Conservation (phyloP, 140 eudicot genomes). For the Bidens hawaiensis region DNA sequence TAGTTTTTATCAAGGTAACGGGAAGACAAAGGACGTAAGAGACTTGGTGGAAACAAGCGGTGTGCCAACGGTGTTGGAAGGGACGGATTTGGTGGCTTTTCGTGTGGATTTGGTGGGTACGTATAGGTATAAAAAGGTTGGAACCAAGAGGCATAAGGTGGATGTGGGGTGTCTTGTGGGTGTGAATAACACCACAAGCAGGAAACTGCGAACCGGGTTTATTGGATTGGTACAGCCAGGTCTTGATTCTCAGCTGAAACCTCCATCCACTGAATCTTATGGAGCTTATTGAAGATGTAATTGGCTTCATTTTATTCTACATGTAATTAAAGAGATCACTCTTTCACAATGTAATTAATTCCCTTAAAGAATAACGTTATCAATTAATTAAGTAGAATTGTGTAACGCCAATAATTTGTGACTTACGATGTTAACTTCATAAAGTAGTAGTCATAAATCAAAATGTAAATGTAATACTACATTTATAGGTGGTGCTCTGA, state of each 20-base stretch:
- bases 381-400: no score
- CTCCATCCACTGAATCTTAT: not conserved
- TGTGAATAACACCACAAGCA: constrained; percentile 1
- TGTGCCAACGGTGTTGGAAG: constrained; percentile 7
- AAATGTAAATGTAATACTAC: no score
- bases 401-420: no score
- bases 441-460: no score
- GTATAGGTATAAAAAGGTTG: constrained; percentile 10
- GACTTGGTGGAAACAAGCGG: constrained; percentile 19
- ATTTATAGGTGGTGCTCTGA: no score
- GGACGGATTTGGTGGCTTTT: constrained; percentile 17
- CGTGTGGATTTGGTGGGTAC: constrained; percentile 27
- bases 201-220: constrained; percentile 6
- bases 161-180: constrained; percentile 26
- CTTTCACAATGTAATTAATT: no score
- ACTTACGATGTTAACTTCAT: no score
- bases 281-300: not conserved
- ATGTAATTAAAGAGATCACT: no score
- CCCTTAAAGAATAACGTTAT: no score
- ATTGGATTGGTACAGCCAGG: constrained; percentile 22
- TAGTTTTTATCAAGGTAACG: constrained; percentile 32
- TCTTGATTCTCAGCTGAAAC: constrained; percentile 19
- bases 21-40: constrained; percentile 21
- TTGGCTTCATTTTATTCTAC: no score
- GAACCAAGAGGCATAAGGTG: constrained; percentile 22